These are phyloP conservation scores for Sugiyamaella novakii DNA, from an alignment of 1,139 yeast genomes.

Conservation along the genomic window DNA sequence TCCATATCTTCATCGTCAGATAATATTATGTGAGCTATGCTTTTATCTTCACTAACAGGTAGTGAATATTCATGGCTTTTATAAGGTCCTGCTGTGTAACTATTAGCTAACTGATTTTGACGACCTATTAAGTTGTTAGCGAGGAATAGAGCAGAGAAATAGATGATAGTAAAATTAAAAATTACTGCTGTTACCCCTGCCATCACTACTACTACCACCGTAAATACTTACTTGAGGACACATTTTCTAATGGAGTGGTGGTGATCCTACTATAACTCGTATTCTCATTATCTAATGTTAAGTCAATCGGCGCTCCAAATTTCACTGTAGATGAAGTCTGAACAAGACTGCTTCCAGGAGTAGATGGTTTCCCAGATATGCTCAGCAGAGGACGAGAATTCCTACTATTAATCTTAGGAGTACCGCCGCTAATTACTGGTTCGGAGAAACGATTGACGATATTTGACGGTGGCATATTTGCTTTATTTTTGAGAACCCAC, in stretches of 20 bases:
- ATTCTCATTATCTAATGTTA: conserved; percentile 2
- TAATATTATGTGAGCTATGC: conserved; percentile 4
- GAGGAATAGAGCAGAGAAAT: no score
- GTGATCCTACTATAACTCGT: neutral
- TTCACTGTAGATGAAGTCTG: neutral
- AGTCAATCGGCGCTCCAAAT: neutral
- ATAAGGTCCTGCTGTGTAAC: neutral
- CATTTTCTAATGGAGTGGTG: neutral
- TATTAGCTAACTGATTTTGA: neutral
- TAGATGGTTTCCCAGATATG: neutral
- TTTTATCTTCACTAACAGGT: conserved; percentile 4
- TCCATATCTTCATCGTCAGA: conserved; percentile 11
- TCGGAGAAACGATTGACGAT: conserved; percentile 9
- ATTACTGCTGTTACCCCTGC: no score
- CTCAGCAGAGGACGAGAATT: conserved; percentile 2
- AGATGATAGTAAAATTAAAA: neutral
- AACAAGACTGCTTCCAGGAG: neutral
- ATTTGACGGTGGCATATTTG: conserved; percentile 13
- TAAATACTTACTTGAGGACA: conserved; percentile 1
- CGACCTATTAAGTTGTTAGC: neutral
- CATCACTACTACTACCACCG: neutral
- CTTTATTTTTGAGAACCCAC: conserved; percentile 6
- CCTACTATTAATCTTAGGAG: conserved; percentile 2
- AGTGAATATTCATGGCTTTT: neutral
- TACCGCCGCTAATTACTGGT: conserved; percentile 3